phyloP scores from a whole-genome alignment of 2,329 filamentous ascomycete genomes.

The Phaeosphaeria sp. region DNA sequence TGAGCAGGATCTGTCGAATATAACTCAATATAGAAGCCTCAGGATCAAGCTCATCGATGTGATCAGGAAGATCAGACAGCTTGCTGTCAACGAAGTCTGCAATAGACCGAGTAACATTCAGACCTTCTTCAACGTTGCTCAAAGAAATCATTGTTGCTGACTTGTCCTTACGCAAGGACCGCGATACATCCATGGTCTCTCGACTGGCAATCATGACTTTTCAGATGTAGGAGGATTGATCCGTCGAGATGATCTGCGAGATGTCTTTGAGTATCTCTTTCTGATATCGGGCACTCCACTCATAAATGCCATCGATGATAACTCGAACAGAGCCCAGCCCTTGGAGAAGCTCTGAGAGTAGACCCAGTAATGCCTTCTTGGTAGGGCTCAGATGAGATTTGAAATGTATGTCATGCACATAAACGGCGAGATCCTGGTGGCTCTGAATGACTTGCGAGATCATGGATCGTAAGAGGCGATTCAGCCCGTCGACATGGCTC shows the following conservation, averaged over 20 bases:
- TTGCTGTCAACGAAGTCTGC: constrained; percentile 11
- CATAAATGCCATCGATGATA: constrained; percentile 21
- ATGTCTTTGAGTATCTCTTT: constrained; percentile 10
- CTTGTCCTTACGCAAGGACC: constrained; percentile 5
- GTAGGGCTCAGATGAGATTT: constrained; percentile 5
- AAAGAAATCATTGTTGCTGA: constrained; percentile 6
- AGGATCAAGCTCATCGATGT: constrained; percentile 13
- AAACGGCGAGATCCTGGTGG: constrained; percentile 11
- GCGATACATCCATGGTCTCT: constrained; percentile 5
- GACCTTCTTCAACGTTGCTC: constrained; percentile 5
- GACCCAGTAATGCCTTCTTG: constrained; percentile 8
- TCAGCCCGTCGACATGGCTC: background rate
- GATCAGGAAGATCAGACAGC: constrained; percentile 8
- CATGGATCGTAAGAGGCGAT: constrained; percentile 8
- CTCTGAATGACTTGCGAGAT: constrained; percentile 13
- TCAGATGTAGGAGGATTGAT: constrained; percentile 7
- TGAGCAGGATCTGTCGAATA: background rate
- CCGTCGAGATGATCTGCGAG: constrained; percentile 2
- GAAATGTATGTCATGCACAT: constrained; percentile 7
- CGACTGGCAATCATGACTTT: constrained; percentile 16
- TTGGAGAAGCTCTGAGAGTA: constrained; percentile 13
- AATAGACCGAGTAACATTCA: constrained; percentile 8
- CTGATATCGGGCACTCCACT: constrained; percentile 8
- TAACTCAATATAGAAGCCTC: constrained; percentile 4
- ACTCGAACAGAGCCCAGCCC: constrained; percentile 13